These are phyloP conservation scores for Fusarium aywerte DNA, from an alignment of 2,329 filamentous ascomycete genomes.

Conservation along the genomic window DNA sequence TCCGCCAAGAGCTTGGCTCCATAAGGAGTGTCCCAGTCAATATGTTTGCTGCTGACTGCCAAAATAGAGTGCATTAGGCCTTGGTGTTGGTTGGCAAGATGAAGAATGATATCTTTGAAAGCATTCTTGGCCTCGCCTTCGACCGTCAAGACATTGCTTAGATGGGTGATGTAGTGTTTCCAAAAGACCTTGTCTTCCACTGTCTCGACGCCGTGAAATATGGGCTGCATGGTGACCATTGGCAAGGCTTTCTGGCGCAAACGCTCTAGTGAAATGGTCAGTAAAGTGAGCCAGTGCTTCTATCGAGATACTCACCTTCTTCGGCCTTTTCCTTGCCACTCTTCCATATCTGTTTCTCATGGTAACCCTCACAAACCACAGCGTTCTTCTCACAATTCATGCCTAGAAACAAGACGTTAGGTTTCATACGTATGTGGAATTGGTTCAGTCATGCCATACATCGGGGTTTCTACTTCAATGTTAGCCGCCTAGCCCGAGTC, in stretches of 20 bases:
- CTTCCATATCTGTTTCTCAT: slow-evolving; percentile 86
- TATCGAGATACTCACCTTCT: slow-evolving; percentile 62
- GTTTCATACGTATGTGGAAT: not conserved
- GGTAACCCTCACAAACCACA: slow-evolving; percentile 90
- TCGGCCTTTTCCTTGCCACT: slow-evolving; percentile 82
- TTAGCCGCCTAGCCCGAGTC: not conserved
- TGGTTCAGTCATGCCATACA: slow-evolving; percentile 56
- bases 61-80: slow-evolving; percentile 92
- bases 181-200: slow-evolving; percentile 82
- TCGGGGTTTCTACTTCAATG: slow-evolving; percentile 48
- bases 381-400: slow-evolving; percentile 94
- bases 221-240: slow-evolving; percentile 67
- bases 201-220: slow-evolving; percentile 85
- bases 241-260: slow-evolving; percentile 61
- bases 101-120: slow-evolving; percentile 85
- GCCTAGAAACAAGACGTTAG: slow-evolving; percentile 59
- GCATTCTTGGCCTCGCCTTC: slow-evolving; percentile 84
- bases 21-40: slow-evolving; percentile 68
- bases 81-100: slow-evolving; percentile 81
- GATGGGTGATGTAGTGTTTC: slow-evolving; percentile 81
- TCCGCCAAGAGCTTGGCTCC: slow-evolving; percentile 63
- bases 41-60: slow-evolving; percentile 82
- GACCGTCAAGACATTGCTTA: slow-evolving; percentile 84
- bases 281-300: not conserved
- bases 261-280: slow-evolving; percentile 56